Evolutionary conservation across 257 asterid genomes (phyloP).

Genomic region (Nemophila menziesii): DNA sequence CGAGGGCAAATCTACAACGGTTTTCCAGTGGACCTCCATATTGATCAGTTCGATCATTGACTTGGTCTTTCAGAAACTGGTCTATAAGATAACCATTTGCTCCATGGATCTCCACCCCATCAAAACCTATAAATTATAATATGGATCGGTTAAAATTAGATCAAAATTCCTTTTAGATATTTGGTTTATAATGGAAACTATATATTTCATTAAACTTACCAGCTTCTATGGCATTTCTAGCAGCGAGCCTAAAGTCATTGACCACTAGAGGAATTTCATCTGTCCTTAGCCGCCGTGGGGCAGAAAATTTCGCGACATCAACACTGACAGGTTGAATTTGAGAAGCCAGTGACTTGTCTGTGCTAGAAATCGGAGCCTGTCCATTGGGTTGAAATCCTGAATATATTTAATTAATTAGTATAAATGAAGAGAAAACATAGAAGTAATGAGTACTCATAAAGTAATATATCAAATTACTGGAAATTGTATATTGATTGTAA

Average conservation of each 20-base stretch:
- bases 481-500: too few species aligned
- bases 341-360: slow-evolving; percentile 13
- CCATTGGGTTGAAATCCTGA: slow-evolving; percentile 23
- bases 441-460: too few species aligned
- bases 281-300: slow-evolving; percentile 13
- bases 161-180: background rate
- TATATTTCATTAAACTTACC: too few species aligned
- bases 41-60: slow-evolving; percentile 51
- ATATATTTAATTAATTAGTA: too few species aligned
- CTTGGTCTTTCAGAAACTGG: slow-evolving; percentile 59
- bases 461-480: too few species aligned
- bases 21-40: slow-evolving; percentile 63
- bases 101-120: slow-evolving; percentile 72
- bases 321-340: slow-evolving; percentile 2
- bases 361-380: slow-evolving; percentile 21
- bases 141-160: background rate
- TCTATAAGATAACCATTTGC: slow-evolving; percentile 63
- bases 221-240: slow-evolving; percentile 22
- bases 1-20: slow-evolving; percentile 53
- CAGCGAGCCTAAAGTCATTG: slow-evolving; percentile 16
- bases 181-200: too few species aligned
- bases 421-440: too few species aligned
- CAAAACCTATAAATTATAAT: slow-evolving; percentile 33
- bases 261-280: slow-evolving; percentile 19
- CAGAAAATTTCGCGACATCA: slow-evolving; percentile 10